Conservation (phyloP, 2,329 filamentous ascomycete species). For the Penicillium sp. region DNA sequence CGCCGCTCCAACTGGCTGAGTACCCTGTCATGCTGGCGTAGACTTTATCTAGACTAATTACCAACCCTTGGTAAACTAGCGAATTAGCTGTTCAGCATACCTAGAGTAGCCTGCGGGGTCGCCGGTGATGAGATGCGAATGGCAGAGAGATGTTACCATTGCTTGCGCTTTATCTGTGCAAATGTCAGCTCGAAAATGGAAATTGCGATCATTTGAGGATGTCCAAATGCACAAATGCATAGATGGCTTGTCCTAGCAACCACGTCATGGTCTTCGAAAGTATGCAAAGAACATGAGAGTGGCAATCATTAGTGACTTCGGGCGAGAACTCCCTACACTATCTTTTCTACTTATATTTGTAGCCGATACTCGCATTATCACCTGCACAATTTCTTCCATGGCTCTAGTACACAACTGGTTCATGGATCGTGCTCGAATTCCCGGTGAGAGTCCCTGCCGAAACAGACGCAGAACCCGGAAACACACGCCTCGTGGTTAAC, state of each 20-base stretch:
- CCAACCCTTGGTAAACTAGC: constrained; percentile 1
- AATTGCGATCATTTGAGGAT: not conserved
- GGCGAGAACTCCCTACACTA: not conserved
- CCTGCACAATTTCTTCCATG: constrained; percentile 9
- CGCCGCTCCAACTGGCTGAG: not conserved
- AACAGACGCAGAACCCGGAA: constrained; percentile 29
- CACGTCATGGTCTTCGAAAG: not conserved
- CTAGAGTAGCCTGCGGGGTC: not conserved
- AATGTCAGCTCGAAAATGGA: not conserved
- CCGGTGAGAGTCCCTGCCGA: constrained; percentile 27
- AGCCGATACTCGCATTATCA: not conserved
- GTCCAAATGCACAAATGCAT: not conserved
- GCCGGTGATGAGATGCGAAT: too few species aligned
- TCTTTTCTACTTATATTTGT: not conserved
- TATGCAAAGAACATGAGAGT: not conserved
- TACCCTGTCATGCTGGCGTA: constrained; percentile 3
- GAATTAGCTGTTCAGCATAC: not conserved
- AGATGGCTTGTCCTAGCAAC: not conserved
- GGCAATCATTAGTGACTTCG: not conserved
- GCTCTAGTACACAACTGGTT: constrained; percentile 7
- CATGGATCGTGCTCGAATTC: constrained; percentile 12
- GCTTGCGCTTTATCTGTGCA: too few species aligned
- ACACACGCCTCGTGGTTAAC: constrained; percentile 11
- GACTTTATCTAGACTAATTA: constrained; percentile 14
- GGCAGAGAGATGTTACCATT: too few species aligned